Evolutionary conservation across 2,329 filamentous ascomycete species (phyloP).

Genomic region (Periconia macrospinosa): DNA sequence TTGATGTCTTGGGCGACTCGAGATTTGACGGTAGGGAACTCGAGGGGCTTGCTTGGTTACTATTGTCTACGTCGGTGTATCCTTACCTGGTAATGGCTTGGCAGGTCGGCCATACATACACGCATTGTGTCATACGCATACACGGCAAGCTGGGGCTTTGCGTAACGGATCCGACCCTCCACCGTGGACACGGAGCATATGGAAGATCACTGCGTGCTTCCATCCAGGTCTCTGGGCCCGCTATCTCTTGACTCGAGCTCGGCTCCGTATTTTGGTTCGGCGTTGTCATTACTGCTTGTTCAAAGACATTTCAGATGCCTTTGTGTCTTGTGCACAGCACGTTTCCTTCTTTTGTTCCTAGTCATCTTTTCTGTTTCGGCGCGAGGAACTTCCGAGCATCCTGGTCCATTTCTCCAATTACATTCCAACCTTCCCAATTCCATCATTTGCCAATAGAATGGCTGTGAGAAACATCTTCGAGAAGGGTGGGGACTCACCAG

Average conservation of each 20-base stretch:
- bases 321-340: background rate
- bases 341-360: background rate
- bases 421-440: background rate
- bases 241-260: too few species aligned
- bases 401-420: background rate
- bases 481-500: background rate
- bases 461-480: background rate
- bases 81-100: background rate
- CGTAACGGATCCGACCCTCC: background rate
- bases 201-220: background rate
- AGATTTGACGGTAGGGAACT: background rate
- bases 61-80: background rate
- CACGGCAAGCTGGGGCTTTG: background rate
- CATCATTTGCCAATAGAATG: background rate
- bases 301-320: background rate
- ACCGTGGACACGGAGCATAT: background rate
- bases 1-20: too few species aligned
- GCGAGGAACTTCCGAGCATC: background rate
- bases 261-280: too few species aligned
- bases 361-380: constrained; percentile 1
- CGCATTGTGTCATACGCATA: background rate
- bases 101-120: background rate
- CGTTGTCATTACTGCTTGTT: background rate
- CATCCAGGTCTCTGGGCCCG: background rate
- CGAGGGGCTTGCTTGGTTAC: background rate